Conservation (phyloP, 495 filamentous ascomycete species). For the Tuber borchii region DNA sequence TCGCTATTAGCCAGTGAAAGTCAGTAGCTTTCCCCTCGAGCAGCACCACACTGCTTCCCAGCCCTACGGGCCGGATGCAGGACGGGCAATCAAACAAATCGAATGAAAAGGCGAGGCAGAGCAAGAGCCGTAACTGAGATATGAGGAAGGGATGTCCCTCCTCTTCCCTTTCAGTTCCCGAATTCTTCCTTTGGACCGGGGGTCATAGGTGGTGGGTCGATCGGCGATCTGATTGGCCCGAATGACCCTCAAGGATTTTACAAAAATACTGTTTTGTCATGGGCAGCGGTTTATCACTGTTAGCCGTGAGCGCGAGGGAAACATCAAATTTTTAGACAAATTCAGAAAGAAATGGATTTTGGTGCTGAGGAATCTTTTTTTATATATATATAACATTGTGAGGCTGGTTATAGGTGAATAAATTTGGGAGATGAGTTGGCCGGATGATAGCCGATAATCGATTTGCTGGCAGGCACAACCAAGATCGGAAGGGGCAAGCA, state of each 20-base stretch:
- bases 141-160: constrained; percentile 33
- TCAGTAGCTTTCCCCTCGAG: constrained; percentile 17
- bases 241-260: constrained; percentile 4
- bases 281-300: not conserved
- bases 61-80: constrained; percentile 36
- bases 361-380: not conserved
- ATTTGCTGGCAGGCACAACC: constrained; percentile 19
- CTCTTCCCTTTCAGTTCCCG: constrained; percentile 21
- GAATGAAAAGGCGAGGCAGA: constrained; percentile 32
- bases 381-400: not conserved
- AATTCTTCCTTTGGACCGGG: not conserved
- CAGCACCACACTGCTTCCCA: constrained; percentile 27
- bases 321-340: not conserved
- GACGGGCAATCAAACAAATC: constrained; percentile 38
- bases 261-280: not conserved
- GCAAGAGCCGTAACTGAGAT: constrained; percentile 32
- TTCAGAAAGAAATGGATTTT: not conserved
- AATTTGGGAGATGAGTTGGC: constrained; percentile 23
- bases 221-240: constrained; percentile 23
- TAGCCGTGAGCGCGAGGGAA: not conserved
- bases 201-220: constrained; percentile 18
- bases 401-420: not conserved
- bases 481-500: constrained; percentile 21
- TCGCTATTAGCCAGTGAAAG: constrained; percentile 33
- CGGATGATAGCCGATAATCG: constrained; percentile 21